Conservation (phyloP, 2,329 filamentous ascomycete species). For the Penicillium psychrosexuale region DNA sequence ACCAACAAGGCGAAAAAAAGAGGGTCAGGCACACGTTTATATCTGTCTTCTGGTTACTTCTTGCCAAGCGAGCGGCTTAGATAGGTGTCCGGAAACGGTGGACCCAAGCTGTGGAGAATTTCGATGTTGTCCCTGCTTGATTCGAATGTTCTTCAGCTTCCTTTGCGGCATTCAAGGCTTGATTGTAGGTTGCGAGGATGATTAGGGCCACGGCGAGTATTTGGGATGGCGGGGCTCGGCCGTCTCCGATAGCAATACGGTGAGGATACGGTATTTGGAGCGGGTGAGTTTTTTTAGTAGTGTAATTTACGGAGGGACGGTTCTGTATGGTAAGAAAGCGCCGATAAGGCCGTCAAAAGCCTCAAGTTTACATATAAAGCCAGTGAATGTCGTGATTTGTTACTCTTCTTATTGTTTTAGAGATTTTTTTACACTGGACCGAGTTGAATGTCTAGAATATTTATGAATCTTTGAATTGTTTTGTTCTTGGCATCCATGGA, state of each 20-base stretch:
- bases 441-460: neutral
- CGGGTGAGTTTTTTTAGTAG: neutral
- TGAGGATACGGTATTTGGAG: neutral
- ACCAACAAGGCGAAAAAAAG: neutral
- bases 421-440: neutral
- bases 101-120: neutral
- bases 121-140: constrained; percentile 11
- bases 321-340: constrained; percentile 7
- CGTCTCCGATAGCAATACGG: constrained; percentile 20
- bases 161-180: neutral
- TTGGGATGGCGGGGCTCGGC: constrained; percentile 21
- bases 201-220: neutral
- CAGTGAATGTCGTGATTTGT: neutral
- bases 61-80: neutral
- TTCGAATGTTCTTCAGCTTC: neutral
- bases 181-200: neutral
- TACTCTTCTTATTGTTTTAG: neutral
- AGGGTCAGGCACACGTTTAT: neutral
- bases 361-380: neutral
- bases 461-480: constrained; percentile 1
- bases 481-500: neutral
- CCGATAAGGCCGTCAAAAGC: constrained; percentile 7
- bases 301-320: neutral
- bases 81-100: neutral
- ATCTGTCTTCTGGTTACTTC: neutral